Conservation (phyloP, 371 early-diverging fungal species). For the Mortierella sp. region DNA sequence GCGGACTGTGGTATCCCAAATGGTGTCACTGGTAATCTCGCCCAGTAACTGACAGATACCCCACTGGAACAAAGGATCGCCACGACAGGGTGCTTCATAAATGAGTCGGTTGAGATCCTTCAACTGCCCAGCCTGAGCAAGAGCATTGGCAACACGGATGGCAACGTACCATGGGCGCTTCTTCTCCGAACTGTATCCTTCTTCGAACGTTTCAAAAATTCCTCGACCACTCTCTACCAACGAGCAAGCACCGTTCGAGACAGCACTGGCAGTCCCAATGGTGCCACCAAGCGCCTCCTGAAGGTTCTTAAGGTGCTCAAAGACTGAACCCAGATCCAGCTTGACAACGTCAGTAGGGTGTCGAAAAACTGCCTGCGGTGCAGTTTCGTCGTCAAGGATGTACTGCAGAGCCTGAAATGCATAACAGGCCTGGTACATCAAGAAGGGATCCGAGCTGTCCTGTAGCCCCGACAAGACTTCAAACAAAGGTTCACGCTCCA, state of each 20-base stretch:
- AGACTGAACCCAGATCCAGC: not conserved
- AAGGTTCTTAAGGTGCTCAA: not conserved
- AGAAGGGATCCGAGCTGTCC: constrained; percentile 1
- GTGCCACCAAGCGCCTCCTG: not conserved
- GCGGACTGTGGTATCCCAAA: not conserved
- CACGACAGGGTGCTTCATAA: not conserved
- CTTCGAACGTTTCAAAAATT: not conserved
- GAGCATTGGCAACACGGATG: not conserved
- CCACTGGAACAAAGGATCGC: not conserved
- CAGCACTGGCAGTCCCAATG: not conserved
- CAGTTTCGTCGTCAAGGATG: constrained; percentile 15
- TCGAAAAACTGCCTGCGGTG: not conserved
- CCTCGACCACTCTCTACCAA: not conserved
- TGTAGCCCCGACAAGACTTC: not conserved
- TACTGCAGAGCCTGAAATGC: constrained; percentile 20
- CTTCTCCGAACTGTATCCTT: not conserved
- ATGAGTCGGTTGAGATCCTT: not conserved
- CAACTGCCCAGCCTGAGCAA: not conserved
- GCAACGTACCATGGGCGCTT: not conserved
- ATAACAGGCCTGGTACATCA: constrained; percentile 13
- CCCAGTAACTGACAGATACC: not conserved
- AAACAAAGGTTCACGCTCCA: constrained; percentile 6
- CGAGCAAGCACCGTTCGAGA: not conserved
- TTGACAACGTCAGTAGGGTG: not conserved
- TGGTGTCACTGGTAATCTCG: not conserved